Evolutionary conservation across 2,329 filamentous ascomycete genomes (phyloP).

Genomic region (Teratosphaeria gauchensis): DNA sequence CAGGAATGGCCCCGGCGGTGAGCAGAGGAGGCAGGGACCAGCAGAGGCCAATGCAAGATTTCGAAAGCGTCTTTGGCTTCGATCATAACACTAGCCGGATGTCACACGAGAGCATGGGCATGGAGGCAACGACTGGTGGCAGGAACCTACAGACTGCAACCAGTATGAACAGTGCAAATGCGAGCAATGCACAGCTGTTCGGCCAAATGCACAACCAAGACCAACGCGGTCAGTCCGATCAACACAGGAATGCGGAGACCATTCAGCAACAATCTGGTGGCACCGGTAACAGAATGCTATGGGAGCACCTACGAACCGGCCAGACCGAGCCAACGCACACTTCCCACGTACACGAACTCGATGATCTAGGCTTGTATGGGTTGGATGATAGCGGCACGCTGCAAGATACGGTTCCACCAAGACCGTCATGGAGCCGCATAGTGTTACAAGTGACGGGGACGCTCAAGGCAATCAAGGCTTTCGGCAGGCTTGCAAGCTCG

Average conservation of each 20-base stretch:
- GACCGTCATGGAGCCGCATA: not conserved
- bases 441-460: conserved; percentile 11
- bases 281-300: conserved; percentile 6
- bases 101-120: not conserved
- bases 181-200: not conserved
- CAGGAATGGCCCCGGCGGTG: not conserved
- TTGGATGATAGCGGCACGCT: not conserved
- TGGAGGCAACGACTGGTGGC: conserved; percentile 2
- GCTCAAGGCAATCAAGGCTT: conserved; percentile 10
- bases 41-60: not conserved
- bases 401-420: not conserved
- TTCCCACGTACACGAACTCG: conserved; percentile 10
- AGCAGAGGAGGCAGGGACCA: not conserved
- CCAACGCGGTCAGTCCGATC: not conserved
- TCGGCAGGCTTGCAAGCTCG: conserved; percentile 5
- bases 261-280: not conserved
- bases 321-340: conserved; percentile 15
- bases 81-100: too few relatives aligned
- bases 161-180: not conserved
- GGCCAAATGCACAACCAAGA: not conserved
- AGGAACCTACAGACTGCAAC: not conserved
- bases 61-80: not conserved
- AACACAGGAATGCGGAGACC: too few relatives aligned
- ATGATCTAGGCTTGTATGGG: conserved; percentile 2
- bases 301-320: conserved; percentile 12